A percentile compares a stretch with the other conserved stretches of the same genome.
phyloP scores from a whole-genome alignment of 2,329 filamentous ascomycete genomes.

The Curvularia verruculosa region DNA sequence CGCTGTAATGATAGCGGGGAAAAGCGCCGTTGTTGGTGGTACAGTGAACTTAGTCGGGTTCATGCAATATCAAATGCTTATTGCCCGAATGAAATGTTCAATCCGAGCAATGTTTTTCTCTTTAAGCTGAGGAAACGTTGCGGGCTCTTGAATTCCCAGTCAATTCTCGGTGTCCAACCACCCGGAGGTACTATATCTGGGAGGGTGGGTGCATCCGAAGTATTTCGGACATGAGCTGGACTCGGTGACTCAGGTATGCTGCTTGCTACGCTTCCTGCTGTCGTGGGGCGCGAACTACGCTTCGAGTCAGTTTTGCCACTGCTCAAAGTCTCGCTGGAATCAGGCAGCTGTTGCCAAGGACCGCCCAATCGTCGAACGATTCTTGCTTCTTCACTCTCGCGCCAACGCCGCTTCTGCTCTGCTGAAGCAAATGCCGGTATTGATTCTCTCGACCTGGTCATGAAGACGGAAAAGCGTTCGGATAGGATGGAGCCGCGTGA shows the following conservation, averaged over 20 bases:
- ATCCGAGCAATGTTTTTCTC: slow-evolving; percentile 20
- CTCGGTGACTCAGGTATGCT: not conserved
- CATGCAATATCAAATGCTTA: not conserved
- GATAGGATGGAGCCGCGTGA: slow-evolving; percentile 13
- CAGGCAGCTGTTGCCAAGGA: slow-evolving; percentile 23
- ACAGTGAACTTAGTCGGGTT: not conserved
- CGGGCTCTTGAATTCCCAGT: slow-evolving; percentile 29
- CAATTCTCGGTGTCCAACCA: slow-evolving; percentile 27
- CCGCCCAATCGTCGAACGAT: slow-evolving; percentile 30
- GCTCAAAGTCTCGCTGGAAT: slow-evolving; percentile 14
- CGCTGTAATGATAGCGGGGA: not conserved
- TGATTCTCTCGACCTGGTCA: slow-evolving; percentile 9
- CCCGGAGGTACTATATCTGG: slow-evolving; percentile 24
- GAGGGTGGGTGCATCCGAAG: slow-evolving; percentile 24
- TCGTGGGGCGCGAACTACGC: slow-evolving; percentile 10
- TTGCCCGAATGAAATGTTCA: slow-evolving; percentile 1
- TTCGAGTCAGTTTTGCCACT: slow-evolving; percentile 2
- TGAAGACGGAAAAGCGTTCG: slow-evolving; percentile 11
- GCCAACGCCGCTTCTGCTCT: slow-evolving; percentile 26
- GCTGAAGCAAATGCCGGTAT: slow-evolving; percentile 3
- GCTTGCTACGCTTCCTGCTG: not conserved
- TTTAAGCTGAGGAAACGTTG: slow-evolving; percentile 28
- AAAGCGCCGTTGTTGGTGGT: slow-evolving; percentile 3
- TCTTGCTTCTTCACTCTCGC: slow-evolving; percentile 28
- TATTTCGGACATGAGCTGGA: slow-evolving; percentile 13